A percentile compares a stretch with the other conserved stretches of the same genome.
These are phyloP conservation scores for Gossypioides kirkii DNA, from an alignment of 345 rosid genomes.

Conservation along the genomic window DNA sequence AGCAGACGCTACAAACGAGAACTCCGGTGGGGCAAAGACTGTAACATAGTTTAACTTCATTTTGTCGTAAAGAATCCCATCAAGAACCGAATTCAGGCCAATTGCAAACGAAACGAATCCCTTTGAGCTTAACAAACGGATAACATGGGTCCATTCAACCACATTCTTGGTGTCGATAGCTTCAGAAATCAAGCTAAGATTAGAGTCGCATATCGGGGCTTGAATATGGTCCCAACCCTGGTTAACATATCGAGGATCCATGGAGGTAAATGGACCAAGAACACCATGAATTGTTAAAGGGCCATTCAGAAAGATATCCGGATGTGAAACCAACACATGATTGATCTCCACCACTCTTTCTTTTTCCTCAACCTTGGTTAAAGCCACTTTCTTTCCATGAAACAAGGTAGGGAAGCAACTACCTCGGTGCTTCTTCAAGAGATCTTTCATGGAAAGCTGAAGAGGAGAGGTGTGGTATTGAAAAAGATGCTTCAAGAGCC, in stretches of 20 bases:
- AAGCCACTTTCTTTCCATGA: conserved; percentile 36
- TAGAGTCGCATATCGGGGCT: conserved; percentile 29
- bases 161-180: conserved; percentile 22
- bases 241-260: conserved; percentile 19
- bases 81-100: conserved; percentile 62
- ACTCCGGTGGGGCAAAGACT: conserved; percentile 53
- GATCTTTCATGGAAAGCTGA: conserved; percentile 45
- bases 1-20: conserved; percentile 41
- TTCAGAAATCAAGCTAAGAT: conserved; percentile 20
- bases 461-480: conserved; percentile 63
- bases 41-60: conserved; percentile 45
- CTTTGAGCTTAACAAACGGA: conserved; percentile 57
- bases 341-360: conserved; percentile 49
- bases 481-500: conserved; percentile 55
- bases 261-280: conserved; percentile 45
- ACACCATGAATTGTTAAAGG: conserved; percentile 66
- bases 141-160: conserved; percentile 51
- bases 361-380: conserved; percentile 35
- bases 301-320: conserved; percentile 62
- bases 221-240: conserved; percentile 30
- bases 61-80: conserved; percentile 41
- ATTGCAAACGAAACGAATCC: conserved; percentile 72
- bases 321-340: conserved; percentile 48
- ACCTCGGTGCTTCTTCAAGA: conserved; percentile 40
- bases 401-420: conserved; percentile 60